Evolutionary conservation across 257 asterid species (phyloP).

Genomic region (Ballota nigra): DNA sequence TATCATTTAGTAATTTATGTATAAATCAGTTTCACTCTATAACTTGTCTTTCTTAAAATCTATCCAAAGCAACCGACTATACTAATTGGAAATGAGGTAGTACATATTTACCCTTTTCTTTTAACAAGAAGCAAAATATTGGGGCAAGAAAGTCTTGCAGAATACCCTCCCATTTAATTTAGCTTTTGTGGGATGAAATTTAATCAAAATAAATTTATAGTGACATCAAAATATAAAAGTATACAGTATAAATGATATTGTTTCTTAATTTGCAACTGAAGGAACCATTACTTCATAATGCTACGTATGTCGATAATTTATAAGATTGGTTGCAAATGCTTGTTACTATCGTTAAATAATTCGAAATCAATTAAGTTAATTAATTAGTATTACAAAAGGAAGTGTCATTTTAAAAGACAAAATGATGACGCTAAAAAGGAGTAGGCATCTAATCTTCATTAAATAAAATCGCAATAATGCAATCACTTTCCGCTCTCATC

Average conservation of each 20-base stretch:
- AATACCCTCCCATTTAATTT: neutral
- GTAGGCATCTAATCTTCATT: neutral
- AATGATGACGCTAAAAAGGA: neutral
- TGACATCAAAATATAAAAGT: neutral
- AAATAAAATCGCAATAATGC: neutral
- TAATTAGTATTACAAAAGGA: neutral
- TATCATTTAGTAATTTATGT: too few species aligned
- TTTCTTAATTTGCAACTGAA: too few species aligned
- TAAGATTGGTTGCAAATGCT: neutral
- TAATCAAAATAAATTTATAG: neutral
- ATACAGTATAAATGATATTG: too few species aligned
- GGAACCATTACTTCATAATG: neutral
- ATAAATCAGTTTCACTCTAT: too few species aligned
- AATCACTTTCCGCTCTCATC: constrained; percentile 2
- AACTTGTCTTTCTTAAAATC: too few species aligned
- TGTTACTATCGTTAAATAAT: constrained; percentile 18
- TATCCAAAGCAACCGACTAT: too few species aligned
- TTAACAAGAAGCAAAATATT: too few species aligned
- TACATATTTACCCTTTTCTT: too few species aligned
- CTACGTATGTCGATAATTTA: neutral
- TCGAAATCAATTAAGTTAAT: neutral
- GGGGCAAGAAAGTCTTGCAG: too few species aligned
- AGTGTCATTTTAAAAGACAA: neutral
- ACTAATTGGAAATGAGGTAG: too few species aligned
- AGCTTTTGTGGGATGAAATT: neutral